Conservation (phyloP, 164 flowering plant species). For the Taxillus chinensis region DNA sequence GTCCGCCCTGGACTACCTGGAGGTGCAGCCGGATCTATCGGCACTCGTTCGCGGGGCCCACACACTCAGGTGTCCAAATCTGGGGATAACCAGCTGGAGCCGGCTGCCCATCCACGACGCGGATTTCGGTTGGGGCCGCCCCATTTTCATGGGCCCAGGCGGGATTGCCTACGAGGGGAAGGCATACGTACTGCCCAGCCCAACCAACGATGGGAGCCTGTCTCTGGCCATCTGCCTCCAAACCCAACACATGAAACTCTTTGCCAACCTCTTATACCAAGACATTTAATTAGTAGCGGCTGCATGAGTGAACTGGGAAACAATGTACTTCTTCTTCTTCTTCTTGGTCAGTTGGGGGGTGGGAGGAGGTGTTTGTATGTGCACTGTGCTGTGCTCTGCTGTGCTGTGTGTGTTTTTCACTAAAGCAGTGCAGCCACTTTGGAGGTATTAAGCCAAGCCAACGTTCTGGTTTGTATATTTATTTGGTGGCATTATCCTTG, state of each 20-base stretch:
- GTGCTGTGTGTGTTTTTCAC: too few relatives aligned
- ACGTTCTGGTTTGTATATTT: too few relatives aligned
- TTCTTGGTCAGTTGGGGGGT: too few relatives aligned
- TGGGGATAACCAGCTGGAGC: conserved; percentile 59
- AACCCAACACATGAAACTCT: conserved; percentile 39
- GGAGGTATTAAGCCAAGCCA: too few relatives aligned
- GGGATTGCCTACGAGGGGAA: conserved; percentile 51
- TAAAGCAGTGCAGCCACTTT: too few relatives aligned
- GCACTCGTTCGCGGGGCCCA: conserved; percentile 52
- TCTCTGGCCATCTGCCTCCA: conserved; percentile 46
- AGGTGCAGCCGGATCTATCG: conserved; percentile 48
- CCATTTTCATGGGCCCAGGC: conserved; percentile 63
- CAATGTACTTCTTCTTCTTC: too few relatives aligned
- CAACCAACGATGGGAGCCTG: conserved; percentile 51
- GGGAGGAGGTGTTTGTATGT: too few relatives aligned
- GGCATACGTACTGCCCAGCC: conserved; percentile 45
- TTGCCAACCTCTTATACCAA: conserved; percentile 35
- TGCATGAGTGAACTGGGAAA: too few relatives aligned
- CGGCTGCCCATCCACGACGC: conserved; percentile 58
- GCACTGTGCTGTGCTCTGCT: too few relatives aligned
- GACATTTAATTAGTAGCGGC: too few relatives aligned
- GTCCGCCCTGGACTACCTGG: conserved; percentile 67
- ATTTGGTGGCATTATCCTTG: too few relatives aligned
- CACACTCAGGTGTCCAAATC: conserved; percentile 49
- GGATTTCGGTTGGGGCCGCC: conserved; percentile 79